Evolutionary conservation across 2,329 filamentous ascomycete species (phyloP), one percentile per base, ranked within the genome.

Genomic region (Apiospora kogelbergensis): DNA sequence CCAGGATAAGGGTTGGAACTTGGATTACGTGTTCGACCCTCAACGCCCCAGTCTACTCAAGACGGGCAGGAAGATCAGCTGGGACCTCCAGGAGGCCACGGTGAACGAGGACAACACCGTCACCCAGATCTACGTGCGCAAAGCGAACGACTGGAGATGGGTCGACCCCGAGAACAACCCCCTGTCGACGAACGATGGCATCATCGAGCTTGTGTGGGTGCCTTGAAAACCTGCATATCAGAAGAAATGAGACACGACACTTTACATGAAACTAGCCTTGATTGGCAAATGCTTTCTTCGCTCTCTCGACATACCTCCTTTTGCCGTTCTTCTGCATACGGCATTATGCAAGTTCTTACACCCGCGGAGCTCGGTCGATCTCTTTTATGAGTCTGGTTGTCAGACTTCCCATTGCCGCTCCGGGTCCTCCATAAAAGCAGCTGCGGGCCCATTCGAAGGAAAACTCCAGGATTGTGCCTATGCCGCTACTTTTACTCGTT

Each of bases 131-230:
- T 89, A 88, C 71, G 83, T 85, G 17, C 80, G 86, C 37, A 85
- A 84, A 73, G 81, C 81, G 48, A 81, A 86, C 66, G 87, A 89
- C 74, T 80, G 79, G 76, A 79, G 87, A 70, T 89, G 87, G 86
- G 83, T 82, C 13, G 80, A 84, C 70, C 73, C 74, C 46, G 80
- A 82, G 70, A 84, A 80, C 53, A 78, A 78, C 67, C 79, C 81
- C 0, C 87, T 89, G 85, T 85, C 82, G 72, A 81, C 83, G 66
- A 80, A 83, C 22, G 87, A 89, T 73, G 86, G 86, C 3, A 75
- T 89, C 41, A 81, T 89, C 60, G 87, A 89, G 79, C 79, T 89
- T 69, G 82, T 89, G 67, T 89, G 86, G 87, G 79, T 88, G 48
- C 82, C 85, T 17, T 78, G 74, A 73, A 68, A 45, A 42, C 66